phyloP scores from a whole-genome alignment of 352 stramenopile species.

The Phytopythium oedochilum region DNA sequence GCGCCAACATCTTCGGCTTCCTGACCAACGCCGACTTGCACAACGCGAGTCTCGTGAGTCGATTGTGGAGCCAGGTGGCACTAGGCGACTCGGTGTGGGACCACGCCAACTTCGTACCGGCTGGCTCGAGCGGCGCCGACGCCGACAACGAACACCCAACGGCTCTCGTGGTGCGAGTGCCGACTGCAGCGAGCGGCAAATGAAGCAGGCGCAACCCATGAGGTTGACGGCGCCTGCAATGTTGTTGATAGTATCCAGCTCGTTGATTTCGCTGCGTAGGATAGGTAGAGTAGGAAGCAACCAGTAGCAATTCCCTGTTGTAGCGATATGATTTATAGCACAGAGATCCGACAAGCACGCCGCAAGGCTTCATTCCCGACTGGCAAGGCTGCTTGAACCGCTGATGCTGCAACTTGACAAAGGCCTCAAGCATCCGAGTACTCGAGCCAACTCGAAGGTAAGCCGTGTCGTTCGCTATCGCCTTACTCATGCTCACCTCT shows the following conservation, averaged over 20 bases:
- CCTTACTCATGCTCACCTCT: no score
- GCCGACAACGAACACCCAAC: not conserved
- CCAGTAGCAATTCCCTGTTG: not conserved
- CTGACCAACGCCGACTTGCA: conserved; percentile 76
- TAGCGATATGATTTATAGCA: not conserved
- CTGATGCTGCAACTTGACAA: no score
- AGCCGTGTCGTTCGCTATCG: no score
- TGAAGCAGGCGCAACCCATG: not conserved
- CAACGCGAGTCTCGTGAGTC: conserved; percentile 82
- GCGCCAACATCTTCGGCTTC: conserved; percentile 59
- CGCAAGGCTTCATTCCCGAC: not conserved
- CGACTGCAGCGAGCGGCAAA: not conserved
- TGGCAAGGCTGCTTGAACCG: no score
- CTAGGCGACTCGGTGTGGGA: conserved; percentile 75
- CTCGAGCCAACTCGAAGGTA: no score
- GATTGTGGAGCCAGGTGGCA: conserved; percentile 75
- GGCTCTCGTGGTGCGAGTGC: not conserved
- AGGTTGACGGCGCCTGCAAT: not conserved
- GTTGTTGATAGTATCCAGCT: not conserved
- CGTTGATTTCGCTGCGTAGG: not conserved
- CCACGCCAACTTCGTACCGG: conserved; percentile 57
- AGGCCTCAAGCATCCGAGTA: no score
- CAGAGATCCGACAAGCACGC: not conserved
- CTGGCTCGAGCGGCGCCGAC: not conserved
- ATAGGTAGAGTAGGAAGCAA: not conserved